phyloP scores from a whole-genome alignment of 192 early-diverging fungal species.

The Jimgerdemannia flammicorona region DNA sequence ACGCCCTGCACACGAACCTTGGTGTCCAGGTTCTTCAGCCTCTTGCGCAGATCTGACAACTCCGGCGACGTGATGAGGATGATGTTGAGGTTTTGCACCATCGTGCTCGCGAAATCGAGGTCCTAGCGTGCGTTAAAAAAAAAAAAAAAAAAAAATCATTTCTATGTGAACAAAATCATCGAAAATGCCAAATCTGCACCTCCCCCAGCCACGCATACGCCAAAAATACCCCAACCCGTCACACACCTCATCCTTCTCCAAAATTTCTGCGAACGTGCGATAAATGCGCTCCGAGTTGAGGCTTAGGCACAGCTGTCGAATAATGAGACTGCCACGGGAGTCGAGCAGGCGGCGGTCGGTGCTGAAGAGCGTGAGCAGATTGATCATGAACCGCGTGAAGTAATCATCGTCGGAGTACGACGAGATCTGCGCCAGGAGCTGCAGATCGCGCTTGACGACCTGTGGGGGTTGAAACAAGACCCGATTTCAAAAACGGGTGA shows the following conservation, averaged over 20 bases:
- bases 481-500: not conserved
- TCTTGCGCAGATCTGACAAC: conserved; percentile 71
- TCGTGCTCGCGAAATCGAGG: conserved; percentile 91
- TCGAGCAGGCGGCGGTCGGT: conserved; percentile 89
- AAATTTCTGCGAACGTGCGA: conserved; percentile 78
- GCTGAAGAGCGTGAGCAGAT: conserved; percentile 86
- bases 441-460: conserved; percentile 88
- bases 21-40: conserved; percentile 76
- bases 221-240: not conserved
- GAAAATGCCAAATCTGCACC: no score
- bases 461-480: conserved; percentile 16
- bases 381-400: conserved; percentile 85
- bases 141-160: no score
- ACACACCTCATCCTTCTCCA: conserved; percentile 75
- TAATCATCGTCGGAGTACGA: conserved; percentile 82
- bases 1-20: conserved; percentile 25
- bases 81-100: conserved; percentile 97
- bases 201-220: no score
- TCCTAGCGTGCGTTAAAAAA: conserved; percentile 39
- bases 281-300: conserved; percentile 93
- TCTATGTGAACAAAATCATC: no score
- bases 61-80: conserved; percentile 96
- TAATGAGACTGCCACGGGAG: conserved; percentile 85
- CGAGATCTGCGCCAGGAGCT: conserved; percentile 94
- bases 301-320: conserved; percentile 88